These are phyloP conservation scores for Haematococcus sp. DNA, from an alignment of 139 green algal genomes.

Conservation along the genomic window DNA sequence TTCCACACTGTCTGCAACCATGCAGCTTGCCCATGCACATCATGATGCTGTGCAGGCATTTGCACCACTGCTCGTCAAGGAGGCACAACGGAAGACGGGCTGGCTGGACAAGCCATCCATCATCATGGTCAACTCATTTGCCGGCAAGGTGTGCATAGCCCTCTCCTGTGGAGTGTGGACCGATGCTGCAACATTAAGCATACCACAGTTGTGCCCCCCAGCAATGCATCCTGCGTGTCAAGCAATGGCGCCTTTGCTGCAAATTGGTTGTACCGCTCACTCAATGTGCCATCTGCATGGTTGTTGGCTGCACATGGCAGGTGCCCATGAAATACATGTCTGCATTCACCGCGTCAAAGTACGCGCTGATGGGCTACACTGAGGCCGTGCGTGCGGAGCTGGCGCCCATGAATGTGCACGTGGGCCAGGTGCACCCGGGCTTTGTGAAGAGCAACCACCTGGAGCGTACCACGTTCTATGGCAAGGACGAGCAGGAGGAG, in stretches of 20 bases:
- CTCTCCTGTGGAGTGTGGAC: neutral
- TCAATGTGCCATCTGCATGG: no score
- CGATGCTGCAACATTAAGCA: neutral
- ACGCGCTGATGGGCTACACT: constrained; percentile 29
- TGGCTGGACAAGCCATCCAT: constrained; percentile 28
- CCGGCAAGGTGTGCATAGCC: constrained; percentile 19
- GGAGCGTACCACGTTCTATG: constrained; percentile 22
- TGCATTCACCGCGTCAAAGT: constrained; percentile 49
- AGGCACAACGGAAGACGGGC: neutral
- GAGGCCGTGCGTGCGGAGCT: constrained; percentile 41
- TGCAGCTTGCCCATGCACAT: neutral
- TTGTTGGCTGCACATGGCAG: no score
- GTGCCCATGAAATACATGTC: constrained; percentile 46
- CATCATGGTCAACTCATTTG: constrained; percentile 41
- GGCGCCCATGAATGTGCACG: constrained; percentile 31
- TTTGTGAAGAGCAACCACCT: constrained; percentile 46
- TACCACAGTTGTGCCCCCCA: no score
- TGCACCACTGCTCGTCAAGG: constrained; percentile 37
- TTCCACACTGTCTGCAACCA: constrained; percentile 1
- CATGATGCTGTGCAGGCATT: constrained; percentile 25
- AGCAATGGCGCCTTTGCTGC: no score
- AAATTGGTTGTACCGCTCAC: no score
- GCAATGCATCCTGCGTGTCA: no score
- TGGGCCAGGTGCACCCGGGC: constrained; percentile 35
- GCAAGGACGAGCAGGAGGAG: constrained; percentile 12